These are phyloP conservation scores for Phyllosticta paracitricarpa DNA, from an alignment of 2,329 filamentous ascomycete species.

Conservation along the genomic window DNA sequence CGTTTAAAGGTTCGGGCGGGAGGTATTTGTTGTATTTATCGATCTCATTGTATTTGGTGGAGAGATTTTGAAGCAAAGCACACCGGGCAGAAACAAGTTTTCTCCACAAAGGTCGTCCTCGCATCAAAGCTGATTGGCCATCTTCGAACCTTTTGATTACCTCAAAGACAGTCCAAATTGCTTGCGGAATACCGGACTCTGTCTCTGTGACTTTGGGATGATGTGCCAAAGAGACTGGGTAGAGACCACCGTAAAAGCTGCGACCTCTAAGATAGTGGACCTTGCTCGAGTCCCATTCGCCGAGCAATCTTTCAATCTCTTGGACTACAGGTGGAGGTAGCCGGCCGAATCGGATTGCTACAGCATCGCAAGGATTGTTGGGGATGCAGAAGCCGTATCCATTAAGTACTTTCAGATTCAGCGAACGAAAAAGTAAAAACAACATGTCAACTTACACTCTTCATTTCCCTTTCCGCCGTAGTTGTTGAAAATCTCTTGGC, in stretches of 20 bases:
- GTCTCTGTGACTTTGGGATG: constrained; percentile 21
- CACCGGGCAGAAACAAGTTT: neutral
- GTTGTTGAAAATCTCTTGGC: constrained; percentile 42
- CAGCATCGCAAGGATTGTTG: constrained; percentile 38
- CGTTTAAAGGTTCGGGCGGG: constrained; percentile 20
- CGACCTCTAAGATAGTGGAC: constrained; percentile 24
- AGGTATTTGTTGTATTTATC: constrained; percentile 9
- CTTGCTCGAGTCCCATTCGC: constrained; percentile 5
- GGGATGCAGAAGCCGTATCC: constrained; percentile 43
- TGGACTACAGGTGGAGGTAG: constrained; percentile 26
- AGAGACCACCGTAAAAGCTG: constrained; percentile 24
- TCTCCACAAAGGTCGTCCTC: constrained; percentile 1
- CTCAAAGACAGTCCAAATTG: constrained; percentile 24
- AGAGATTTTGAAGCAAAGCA: constrained; percentile 16
- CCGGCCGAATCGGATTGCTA: constrained; percentile 32
- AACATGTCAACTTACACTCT: constrained; percentile 23
- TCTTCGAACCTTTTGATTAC: constrained; percentile 13
- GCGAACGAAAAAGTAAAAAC: neutral
- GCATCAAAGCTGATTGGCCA: constrained; percentile 10
- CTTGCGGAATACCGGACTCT: constrained; percentile 25
- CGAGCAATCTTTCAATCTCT: constrained; percentile 12
- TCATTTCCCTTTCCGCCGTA: constrained; percentile 45
- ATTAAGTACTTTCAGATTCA: constrained; percentile 29
- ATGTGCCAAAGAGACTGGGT: constrained; percentile 12
- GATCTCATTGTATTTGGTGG: constrained; percentile 19